Conservation (phyloP, 2,329 filamentous ascomycete genomes). For the Pseudocercospora vitis region DNA sequence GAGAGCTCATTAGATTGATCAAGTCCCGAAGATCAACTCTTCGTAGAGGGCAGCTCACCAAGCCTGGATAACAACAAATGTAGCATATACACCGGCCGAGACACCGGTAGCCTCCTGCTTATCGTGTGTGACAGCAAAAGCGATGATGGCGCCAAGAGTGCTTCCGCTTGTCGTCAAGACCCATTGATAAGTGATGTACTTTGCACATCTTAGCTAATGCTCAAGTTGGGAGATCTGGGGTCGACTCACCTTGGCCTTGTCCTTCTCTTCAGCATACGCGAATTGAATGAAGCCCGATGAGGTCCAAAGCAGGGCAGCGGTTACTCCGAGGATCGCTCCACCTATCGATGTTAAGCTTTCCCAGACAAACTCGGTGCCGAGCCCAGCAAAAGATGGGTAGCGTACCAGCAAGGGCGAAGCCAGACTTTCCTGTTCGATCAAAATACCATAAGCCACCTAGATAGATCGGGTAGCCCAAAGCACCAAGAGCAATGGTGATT, state of each 20-base stretch:
- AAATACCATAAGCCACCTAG: constrained; percentile 52
- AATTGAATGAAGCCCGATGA: constrained; percentile 54
- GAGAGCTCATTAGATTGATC: not conserved
- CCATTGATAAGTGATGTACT: constrained; percentile 3
- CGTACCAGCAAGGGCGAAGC: constrained; percentile 53
- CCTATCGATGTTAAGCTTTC: too few species aligned
- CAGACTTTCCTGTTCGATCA: constrained; percentile 51
- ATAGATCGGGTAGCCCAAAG: constrained; percentile 47
- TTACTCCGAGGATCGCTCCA: constrained; percentile 51
- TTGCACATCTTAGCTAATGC: not conserved
- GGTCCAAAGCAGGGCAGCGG: constrained; percentile 52
- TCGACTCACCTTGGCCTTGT: constrained; percentile 27
- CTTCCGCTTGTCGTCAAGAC: constrained; percentile 1
- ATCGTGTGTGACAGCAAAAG: not conserved
- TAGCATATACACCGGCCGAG: not conserved
- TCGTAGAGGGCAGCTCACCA: not conserved
- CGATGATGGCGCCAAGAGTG: not conserved
- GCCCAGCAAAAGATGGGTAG: too few species aligned
- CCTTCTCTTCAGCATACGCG: constrained; percentile 34
- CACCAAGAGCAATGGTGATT: not conserved
- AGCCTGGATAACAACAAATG: not conserved
- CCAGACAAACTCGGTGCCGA: too few species aligned
- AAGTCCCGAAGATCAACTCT: not conserved
- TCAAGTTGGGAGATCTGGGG: not conserved
- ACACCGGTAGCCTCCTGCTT: not conserved